These are phyloP conservation scores for Pseudozyma tsukubaensis DNA, from an alignment of 1,284 basidiomycete genomes.

Conservation along the genomic window DNA sequence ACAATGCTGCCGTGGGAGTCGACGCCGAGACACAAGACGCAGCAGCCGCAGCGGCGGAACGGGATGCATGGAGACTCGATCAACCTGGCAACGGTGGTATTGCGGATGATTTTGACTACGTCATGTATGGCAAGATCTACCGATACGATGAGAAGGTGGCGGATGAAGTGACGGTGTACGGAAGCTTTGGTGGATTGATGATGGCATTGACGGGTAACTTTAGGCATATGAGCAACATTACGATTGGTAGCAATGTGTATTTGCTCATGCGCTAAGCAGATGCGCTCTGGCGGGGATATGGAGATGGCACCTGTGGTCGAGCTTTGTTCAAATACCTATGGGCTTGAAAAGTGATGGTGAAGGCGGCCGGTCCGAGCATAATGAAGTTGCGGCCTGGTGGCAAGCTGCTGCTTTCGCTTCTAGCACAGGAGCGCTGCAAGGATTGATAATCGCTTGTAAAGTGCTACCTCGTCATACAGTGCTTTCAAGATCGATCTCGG, in stretches of 20 bases:
- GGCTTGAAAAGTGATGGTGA: too few relatives aligned
- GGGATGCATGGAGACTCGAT: constrained; percentile 87
- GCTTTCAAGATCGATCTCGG: background rate
- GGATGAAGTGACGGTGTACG: constrained; percentile 90
- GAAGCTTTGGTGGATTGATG: constrained; percentile 94
- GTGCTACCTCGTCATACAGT: background rate
- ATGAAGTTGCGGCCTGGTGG: too few relatives aligned
- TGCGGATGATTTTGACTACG: constrained; percentile 97
- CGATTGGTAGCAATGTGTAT: constrained; percentile 92
- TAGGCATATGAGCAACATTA: constrained; percentile 90
- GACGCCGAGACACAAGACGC: constrained; percentile 41
- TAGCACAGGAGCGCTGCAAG: background rate
- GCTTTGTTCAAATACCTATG: background rate
- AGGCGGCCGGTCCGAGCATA: too few relatives aligned
- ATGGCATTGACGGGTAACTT: constrained; percentile 94
- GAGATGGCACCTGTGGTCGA: background rate
- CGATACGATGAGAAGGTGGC: constrained; percentile 89
- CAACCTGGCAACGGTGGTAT: constrained; percentile 85
- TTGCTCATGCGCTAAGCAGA: constrained; percentile 77
- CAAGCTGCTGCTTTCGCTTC: background rate
- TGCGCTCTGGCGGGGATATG: background rate
- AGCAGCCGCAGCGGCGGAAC: constrained; percentile 69
- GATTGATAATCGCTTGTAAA: background rate
- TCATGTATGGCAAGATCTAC: constrained; percentile 99
- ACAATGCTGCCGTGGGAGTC: constrained; percentile 20